phyloP scores from a whole-genome alignment of 2,329 filamentous ascomycete genomes.

The Epichloe uncinata region DNA sequence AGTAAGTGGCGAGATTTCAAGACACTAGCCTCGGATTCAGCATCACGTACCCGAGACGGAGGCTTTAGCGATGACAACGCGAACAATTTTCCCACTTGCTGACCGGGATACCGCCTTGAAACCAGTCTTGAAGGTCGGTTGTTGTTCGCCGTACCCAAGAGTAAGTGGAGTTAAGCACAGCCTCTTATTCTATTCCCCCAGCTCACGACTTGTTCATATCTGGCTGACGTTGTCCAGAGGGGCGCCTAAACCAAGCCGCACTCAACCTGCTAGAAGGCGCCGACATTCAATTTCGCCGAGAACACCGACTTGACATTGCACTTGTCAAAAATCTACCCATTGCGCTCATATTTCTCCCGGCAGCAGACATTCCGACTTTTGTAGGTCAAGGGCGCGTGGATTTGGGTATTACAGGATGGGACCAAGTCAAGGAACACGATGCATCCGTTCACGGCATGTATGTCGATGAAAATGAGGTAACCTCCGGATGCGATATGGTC shows the following conservation, averaged over 20 bases:
- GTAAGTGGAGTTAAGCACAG: slow-evolving; percentile 37
- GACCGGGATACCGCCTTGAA: not conserved
- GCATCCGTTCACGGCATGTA: slow-evolving; percentile 41
- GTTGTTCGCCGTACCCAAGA: slow-evolving; percentile 96
- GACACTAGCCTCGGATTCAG: not conserved
- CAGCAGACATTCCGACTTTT: slow-evolving; percentile 93
- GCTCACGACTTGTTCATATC: not conserved
- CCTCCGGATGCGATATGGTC: slow-evolving; percentile 64
- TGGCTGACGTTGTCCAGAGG: slow-evolving; percentile 40
- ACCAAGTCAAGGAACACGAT: slow-evolving; percentile 87
- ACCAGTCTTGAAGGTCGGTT: slow-evolving; percentile 77
- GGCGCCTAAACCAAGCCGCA: slow-evolving; percentile 74
- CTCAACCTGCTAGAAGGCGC: slow-evolving; percentile 86
- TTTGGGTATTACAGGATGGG: slow-evolving; percentile 84
- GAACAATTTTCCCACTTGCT: not conserved
- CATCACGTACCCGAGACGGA: not conserved
- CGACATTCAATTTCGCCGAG: slow-evolving; percentile 92
- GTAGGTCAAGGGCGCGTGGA: slow-evolving; percentile 90
- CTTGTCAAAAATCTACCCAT: slow-evolving; percentile 95
- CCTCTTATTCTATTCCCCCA: not conserved
- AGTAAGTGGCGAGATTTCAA: slow-evolving; percentile 23
- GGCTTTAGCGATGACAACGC: not conserved
- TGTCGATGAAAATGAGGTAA: slow-evolving; percentile 29
- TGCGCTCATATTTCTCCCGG: slow-evolving; percentile 91
- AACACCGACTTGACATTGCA: slow-evolving; percentile 91